Evolutionary conservation across 257 asterid genomes (phyloP).

Genomic region (Nicotiana noctiflora): DNA sequence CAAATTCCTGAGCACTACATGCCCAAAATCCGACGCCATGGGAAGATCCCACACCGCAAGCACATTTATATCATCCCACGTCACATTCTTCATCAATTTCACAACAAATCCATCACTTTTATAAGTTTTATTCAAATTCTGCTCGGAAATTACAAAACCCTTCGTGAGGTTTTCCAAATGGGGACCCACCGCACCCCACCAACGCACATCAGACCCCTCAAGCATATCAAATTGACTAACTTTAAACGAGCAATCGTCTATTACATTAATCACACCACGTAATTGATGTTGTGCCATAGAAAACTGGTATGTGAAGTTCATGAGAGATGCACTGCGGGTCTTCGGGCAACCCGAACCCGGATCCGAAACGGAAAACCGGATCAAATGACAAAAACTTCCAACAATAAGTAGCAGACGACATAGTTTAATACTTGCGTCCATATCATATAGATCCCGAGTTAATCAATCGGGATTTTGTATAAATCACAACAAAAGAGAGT

Average conservation of each 20-base stretch:
- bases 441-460: background rate
- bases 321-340: slow-evolving; percentile 39
- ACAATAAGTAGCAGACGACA: background rate
- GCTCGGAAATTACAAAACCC: slow-evolving; percentile 70
- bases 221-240: slow-evolving; percentile 88
- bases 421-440: background rate
- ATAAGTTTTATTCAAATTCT: slow-evolving; percentile 52
- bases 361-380: slow-evolving; percentile 42
- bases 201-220: slow-evolving; percentile 74
- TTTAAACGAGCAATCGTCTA: slow-evolving; percentile 68
- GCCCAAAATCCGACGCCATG: slow-evolving; percentile 88
- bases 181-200: slow-evolving; percentile 84
- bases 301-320: slow-evolving; percentile 75
- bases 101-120: slow-evolving; percentile 65
- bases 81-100: slow-evolving; percentile 49
- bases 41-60: slow-evolving; percentile 81
- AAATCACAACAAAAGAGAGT: background rate
- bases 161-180: slow-evolving; percentile 65
- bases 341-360: slow-evolving; percentile 46
- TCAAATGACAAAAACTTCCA: slow-evolving; percentile 18
- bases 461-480: background rate
- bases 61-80: slow-evolving; percentile 76
- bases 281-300: slow-evolving; percentile 93
- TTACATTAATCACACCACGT: slow-evolving; percentile 60
- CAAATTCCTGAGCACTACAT: slow-evolving; percentile 41